Evolutionary conservation across 179 eudicot genomes (phyloP).

Genomic region (Corrigiola litoralis): DNA sequence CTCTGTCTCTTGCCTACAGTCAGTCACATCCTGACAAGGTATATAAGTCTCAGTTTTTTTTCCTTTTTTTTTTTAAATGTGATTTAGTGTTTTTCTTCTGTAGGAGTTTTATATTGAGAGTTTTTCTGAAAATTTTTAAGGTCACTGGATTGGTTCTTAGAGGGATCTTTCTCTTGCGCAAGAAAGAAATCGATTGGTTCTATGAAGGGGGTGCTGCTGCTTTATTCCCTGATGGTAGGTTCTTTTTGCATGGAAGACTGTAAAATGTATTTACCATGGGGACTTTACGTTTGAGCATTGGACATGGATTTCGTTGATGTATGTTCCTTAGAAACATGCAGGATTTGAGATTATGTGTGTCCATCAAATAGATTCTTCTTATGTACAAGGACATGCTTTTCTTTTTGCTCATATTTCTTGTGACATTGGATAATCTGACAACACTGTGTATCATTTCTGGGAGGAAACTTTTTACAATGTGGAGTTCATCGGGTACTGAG

Average conservation of each 20-base stretch:
- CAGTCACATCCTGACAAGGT: conserved; percentile 92
- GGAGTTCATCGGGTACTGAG: no score
- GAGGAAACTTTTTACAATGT: no score
- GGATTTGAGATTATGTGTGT: neutral
- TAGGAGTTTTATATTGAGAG: neutral
- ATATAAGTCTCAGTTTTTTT: neutral
- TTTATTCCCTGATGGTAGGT: conserved; percentile 85
- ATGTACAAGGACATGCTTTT: no score
- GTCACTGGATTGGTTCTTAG: conserved; percentile 91
- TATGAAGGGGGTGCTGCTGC: conserved; percentile 99
- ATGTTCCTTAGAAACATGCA: neutral
- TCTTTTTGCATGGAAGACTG: conserved; percentile 6
- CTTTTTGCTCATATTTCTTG: no score
- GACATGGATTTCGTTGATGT: neutral
- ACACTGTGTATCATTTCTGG: no score
- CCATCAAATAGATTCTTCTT: no score
- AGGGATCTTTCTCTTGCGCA: conserved; percentile 91
- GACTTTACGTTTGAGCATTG: conserved; percentile 1
- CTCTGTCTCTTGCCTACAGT: conserved; percentile 94
- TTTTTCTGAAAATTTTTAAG: conserved; percentile 29
- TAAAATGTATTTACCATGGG: neutral
- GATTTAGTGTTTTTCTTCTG: neutral
- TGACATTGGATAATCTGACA: no score
- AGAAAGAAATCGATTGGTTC: conserved; percentile 98
- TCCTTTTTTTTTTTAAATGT: conserved; percentile 14